Evolutionary conservation across 495 filamentous ascomycete genomes (phyloP).

Genomic region (Cenococcum geophilum): DNA sequence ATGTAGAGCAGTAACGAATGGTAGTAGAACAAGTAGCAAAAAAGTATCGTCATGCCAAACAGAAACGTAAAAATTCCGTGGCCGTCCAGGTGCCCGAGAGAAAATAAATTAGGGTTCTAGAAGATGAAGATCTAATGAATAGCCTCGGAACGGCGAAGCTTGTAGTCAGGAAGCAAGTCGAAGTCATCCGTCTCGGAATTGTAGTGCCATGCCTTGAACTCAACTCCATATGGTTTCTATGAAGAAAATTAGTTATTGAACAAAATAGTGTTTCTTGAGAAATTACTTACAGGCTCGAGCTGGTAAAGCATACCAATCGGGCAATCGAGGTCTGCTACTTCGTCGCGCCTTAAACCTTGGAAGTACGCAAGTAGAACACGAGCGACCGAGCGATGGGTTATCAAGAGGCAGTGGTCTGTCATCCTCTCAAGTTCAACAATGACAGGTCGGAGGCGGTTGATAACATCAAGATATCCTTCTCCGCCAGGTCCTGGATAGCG

Average conservation of each 20-base stretch:
- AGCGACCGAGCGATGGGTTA: constrained; percentile 83
- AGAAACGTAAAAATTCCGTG: background rate
- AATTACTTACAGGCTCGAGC: constrained; percentile 58
- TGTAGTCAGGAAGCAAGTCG: constrained; percentile 69
- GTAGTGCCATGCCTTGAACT: constrained; percentile 90
- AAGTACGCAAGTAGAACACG: constrained; percentile 94
- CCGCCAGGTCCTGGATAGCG: constrained; percentile 92
- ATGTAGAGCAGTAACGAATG: background rate
- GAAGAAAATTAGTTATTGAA: background rate
- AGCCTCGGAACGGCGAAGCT: constrained; percentile 41
- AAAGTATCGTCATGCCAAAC: background rate
- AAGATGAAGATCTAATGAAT: background rate
- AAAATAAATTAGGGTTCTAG: background rate
- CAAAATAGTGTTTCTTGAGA: background rate
- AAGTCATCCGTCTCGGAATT: constrained; percentile 72
- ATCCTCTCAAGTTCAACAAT: constrained; percentile 96
- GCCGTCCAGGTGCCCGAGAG: background rate
- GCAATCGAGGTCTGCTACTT: constrained; percentile 88
- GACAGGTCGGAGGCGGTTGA: constrained; percentile 89
- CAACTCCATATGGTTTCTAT: constrained; percentile 87
- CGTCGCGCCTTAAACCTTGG: constrained; percentile 77
- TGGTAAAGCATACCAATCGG: constrained; percentile 88
- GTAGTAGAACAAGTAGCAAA: background rate
- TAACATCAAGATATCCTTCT: constrained; percentile 93
- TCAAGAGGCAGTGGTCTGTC: constrained; percentile 87